These are phyloP conservation scores for Geosmithia putterillii DNA, from an alignment of 2,329 filamentous ascomycete species.

Conservation along the genomic window DNA sequence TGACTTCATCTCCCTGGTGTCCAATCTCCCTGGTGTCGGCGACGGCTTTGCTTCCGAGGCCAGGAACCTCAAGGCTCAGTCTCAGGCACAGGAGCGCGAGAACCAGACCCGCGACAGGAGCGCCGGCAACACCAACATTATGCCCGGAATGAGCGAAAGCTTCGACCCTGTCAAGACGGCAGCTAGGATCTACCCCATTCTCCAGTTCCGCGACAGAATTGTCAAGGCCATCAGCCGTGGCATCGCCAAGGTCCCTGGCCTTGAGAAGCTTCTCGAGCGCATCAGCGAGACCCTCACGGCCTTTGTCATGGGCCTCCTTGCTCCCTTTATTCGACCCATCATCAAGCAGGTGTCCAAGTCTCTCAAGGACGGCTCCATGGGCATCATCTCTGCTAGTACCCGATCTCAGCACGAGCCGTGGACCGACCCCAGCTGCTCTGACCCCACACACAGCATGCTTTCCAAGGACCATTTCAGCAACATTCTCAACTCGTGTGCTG, in stretches of 20 bases:
- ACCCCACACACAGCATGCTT: slow-evolving; percentile 73
- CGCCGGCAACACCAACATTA: slow-evolving; percentile 38
- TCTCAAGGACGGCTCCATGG: slow-evolving; percentile 74
- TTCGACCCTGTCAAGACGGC: slow-evolving; percentile 72
- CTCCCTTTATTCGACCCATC: slow-evolving; percentile 84
- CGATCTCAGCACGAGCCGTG: slow-evolving; percentile 70
- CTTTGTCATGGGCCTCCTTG: slow-evolving; percentile 81
- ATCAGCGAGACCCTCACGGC: slow-evolving; percentile 88
- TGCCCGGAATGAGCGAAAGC: slow-evolving; percentile 62
- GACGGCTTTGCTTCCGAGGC: slow-evolving; percentile 56
- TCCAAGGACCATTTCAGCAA: slow-evolving; percentile 81
- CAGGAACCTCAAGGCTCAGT: slow-evolving; percentile 44
- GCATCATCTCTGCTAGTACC: slow-evolving; percentile 54
- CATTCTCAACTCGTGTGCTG: slow-evolving; percentile 64
- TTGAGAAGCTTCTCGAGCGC: slow-evolving; percentile 83
- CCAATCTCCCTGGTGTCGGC: slow-evolving; percentile 61
- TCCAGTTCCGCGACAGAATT: slow-evolving; percentile 88
- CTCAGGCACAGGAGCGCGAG: slow-evolving; percentile 50
- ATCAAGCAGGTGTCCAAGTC: slow-evolving; percentile 77
- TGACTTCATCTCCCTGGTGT: slow-evolving; percentile 61
- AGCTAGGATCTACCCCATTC: slow-evolving; percentile 82
- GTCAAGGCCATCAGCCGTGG: slow-evolving; percentile 75
- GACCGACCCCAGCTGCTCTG: slow-evolving; percentile 61
- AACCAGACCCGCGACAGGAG: slow-evolving; percentile 27
- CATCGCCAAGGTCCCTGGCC: slow-evolving; percentile 82